Evolutionary conservation across 192 early-diverging fungal genomes (phyloP), one percentile per base, ranked within the genome.

Genomic region (Obelidium mucronatum): DNA sequence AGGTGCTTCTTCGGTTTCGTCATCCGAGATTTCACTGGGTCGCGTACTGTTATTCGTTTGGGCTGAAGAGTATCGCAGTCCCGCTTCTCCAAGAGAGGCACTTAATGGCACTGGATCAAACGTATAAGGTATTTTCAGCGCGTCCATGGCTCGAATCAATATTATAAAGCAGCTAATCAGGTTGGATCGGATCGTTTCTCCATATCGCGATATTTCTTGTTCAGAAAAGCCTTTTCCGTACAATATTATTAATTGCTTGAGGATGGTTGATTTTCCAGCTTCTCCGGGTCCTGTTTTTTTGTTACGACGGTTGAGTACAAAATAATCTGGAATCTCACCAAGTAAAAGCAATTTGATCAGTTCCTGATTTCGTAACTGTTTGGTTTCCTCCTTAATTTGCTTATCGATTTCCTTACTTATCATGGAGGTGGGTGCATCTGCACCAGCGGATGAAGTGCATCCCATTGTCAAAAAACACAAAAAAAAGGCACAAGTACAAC

Each of bases 351-450:
- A 64, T 51, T 81, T 81, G 33, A 78, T 67, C 17, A 33, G 30
- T 1, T 40, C 37, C 52, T 78, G 67, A 33, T 36, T 55, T 4
- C 60, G 73, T 1, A 24, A 24, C 0, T 44, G 76, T 15, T 52
- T 33, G 28, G 77, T 80, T 67, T 87, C 85, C 15, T 75, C 74
- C 37, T 59, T 78, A 22, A 87, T 53, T 5, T 77, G 54, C 39
- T 55, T 79, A 40, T 87, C 83, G 51, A 87, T 87, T 34, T 83
- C 83, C 31, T 87, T 84, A n/a, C n/a, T n/a, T n/a, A n/a, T n/a
- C n/a, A n/a, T n/a, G n/a, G n/a, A n/a, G n/a, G n/a, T n/a, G n/a
- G n/a, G n/a, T n/a, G n/a, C n/a, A n/a, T n/a, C n/a, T n/a, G n/a
- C n/a, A n/a, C n/a, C n/a, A n/a, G n/a, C n/a, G n/a, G n/a, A n/a